Evolutionary conservation across 257 asterid genomes (phyloP), one percentile per base, ranked within the genome.

Genomic region (Sherardia arvensis): DNA sequence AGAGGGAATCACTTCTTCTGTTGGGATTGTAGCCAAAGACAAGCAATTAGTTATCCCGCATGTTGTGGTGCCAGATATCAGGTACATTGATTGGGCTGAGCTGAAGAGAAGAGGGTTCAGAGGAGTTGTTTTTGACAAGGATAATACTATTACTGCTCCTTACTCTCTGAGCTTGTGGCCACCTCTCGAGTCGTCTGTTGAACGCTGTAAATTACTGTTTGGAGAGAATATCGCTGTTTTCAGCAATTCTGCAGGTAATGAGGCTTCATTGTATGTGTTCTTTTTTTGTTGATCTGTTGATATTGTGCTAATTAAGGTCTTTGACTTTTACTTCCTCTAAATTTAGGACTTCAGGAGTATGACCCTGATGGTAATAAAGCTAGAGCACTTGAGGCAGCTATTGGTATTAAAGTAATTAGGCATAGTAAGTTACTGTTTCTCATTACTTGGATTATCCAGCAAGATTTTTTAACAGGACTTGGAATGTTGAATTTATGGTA

Each of bases 101-200:
- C 75, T 93, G 73, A 93, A 85, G 72, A 83, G 73, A 11, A 80
- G 83, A 59, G 96, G 97, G n/a, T 90, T 93, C 76, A 68, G 81
- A 79, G 99, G 95, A 49, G 97, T 93, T 8, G 90, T 93, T 17
- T 93, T 93, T 74, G 97, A 93, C 61, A 93, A 93, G 82, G 99
- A 93, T 69, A 93, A 93, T 65, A 93, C 96, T 2, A 79, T 93
- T 48, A 90, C 97, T 1, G 88, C 76, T 72, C 97, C 97, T 72
- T 93, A 90, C 71, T 85, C 94, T 69, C 78, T 90, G 83, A 76
- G 82, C 72, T 79, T 87, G 86, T 93, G 99, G 99, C 63, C 81
- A 54, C 95, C 96, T 56, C 90, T 93, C 47, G 78, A 47, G 49
- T 72, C 90, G 12, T 80, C 97, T 14, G 25, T 93, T 7, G 76